phyloP scores from a whole-genome alignment of 306 rosid species.

The Oxytropis ochrocephala region DNA sequence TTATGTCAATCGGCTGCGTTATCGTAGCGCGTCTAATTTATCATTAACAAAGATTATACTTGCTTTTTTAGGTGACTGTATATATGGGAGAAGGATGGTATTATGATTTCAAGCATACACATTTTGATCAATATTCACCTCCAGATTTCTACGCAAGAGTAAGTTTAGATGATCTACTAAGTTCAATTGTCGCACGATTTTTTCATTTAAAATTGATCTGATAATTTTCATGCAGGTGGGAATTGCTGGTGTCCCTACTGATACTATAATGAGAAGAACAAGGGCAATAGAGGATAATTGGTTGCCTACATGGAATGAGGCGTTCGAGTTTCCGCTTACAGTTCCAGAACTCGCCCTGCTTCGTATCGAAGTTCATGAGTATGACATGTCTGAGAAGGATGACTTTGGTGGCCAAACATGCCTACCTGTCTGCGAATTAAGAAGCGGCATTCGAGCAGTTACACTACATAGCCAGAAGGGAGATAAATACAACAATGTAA shows the following conservation, averaged over 20 bases:
- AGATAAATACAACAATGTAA: constrained; percentile 60
- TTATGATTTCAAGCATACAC: constrained; percentile 69
- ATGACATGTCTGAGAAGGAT: constrained; percentile 95
- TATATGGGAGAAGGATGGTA: constrained; percentile 99
- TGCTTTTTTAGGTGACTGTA: constrained; percentile 61
- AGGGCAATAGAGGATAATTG: constrained; percentile 79
- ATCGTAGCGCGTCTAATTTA: not conserved
- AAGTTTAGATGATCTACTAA: constrained; percentile 26
- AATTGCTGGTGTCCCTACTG: constrained; percentile 87
- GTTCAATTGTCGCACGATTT: not conserved
- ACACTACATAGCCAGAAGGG: constrained; percentile 56
- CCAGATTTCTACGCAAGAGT: constrained; percentile 97
- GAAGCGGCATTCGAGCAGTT: constrained; percentile 74
- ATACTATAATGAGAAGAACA: constrained; percentile 66
- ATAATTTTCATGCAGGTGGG: constrained; percentile 55
- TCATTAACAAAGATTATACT: constrained; percentile 16
- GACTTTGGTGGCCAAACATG: constrained; percentile 97
- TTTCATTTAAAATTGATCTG: not conserved
- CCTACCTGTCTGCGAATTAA: constrained; percentile 67
- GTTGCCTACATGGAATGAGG: constrained; percentile 82
- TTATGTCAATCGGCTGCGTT: not conserved
- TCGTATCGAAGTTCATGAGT: constrained; percentile 90
- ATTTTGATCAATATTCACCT: constrained; percentile 88
- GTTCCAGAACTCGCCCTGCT: constrained; percentile 86
- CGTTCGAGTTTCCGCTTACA: constrained; percentile 60